A percentile compares a stretch with the other conserved stretches of the same genome.
Conservation (phyloP, 768 basidiomycete species). For the Tricholoma sp. region DNA sequence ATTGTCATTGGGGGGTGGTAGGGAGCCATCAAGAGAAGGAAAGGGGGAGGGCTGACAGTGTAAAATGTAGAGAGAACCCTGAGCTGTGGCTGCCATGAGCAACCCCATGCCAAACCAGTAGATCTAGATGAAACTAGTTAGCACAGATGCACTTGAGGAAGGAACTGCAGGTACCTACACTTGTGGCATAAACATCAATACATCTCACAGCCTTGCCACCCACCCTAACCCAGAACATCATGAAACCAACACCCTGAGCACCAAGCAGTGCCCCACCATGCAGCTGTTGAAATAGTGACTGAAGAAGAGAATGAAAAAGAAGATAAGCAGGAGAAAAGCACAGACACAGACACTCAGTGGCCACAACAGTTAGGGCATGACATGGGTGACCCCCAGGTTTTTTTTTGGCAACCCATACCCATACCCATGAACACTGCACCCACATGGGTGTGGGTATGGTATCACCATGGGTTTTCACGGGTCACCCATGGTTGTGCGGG, state of each 20-base stretch:
- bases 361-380: no score
- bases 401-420: no score
- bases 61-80: conserved; percentile 91
- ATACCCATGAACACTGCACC: no score
- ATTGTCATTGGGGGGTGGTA: conserved; percentile 39
- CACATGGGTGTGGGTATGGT: no score
- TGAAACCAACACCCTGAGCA: conserved; percentile 84
- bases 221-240: conserved; percentile 99
- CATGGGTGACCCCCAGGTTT: no score
- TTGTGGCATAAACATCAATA: conserved; percentile 93
- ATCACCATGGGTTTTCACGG: no score
- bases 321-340: no score
- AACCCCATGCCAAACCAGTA: conserved; percentile 87
- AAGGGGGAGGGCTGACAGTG: conserved; percentile 63
- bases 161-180: conserved; percentile 43
- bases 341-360: no score
- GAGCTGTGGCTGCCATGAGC: conserved; percentile 81
- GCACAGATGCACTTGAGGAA: background rate
- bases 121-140: conserved; percentile 41
- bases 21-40: conserved; percentile 20
- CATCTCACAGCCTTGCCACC: conserved; percentile 88
- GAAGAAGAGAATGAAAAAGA: no score
- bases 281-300: no score
- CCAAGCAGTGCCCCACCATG: conserved; percentile 84
- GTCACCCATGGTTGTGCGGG: no score